phyloP scores from a whole-genome alignment of 1,284 basidiomycete species.

The Cutaneotrichosporon dermatis region DNA sequence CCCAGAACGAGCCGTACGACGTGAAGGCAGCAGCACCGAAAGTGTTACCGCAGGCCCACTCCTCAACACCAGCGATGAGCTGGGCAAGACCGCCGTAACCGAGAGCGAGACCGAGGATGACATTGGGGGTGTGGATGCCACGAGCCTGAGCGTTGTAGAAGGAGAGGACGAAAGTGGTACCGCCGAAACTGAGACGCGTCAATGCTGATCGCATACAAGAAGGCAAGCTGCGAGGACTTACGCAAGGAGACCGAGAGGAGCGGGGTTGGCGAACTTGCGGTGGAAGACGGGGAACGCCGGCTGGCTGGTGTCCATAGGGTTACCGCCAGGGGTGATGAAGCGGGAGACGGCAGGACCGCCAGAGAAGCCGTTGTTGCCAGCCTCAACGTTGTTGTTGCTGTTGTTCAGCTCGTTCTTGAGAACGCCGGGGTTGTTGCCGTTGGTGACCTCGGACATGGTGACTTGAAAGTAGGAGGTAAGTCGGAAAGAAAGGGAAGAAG shows the following conservation, averaged over 20 bases:
- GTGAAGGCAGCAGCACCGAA: conserved; percentile 66
- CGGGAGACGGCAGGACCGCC: conserved; percentile 18
- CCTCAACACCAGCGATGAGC: conserved; percentile 56
- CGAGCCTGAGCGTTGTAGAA: conserved; percentile 47
- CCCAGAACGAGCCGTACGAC: conserved; percentile 67
- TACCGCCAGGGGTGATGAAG: conserved; percentile 24
- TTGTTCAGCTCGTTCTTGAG: conserved; percentile 11
- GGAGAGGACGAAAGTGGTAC: conserved; percentile 56
- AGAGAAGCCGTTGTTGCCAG: conserved; percentile 9
- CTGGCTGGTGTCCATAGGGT: conserved; percentile 23
- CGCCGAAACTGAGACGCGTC: conserved; percentile 43
- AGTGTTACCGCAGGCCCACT: conserved; percentile 66
- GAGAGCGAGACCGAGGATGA: conserved; percentile 77
- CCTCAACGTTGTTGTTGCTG: conserved; percentile 5
- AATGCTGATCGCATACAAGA: too few relatives aligned
- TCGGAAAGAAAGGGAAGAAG: neutral
- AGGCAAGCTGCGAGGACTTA: conserved; percentile 11
- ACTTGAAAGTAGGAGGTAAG: neutral
- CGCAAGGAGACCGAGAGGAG: conserved; percentile 53
- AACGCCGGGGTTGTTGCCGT: conserved; percentile 8
- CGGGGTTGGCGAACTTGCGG: conserved; percentile 54
- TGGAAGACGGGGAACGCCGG: conserved; percentile 47
- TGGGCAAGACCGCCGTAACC: conserved; percentile 77
- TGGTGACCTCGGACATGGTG: conserved; percentile 16
- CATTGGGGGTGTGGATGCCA: conserved; percentile 57